Evolutionary conservation across 2,329 filamentous ascomycete genomes (phyloP).

Genomic region (Grosmannia clavigera): DNA sequence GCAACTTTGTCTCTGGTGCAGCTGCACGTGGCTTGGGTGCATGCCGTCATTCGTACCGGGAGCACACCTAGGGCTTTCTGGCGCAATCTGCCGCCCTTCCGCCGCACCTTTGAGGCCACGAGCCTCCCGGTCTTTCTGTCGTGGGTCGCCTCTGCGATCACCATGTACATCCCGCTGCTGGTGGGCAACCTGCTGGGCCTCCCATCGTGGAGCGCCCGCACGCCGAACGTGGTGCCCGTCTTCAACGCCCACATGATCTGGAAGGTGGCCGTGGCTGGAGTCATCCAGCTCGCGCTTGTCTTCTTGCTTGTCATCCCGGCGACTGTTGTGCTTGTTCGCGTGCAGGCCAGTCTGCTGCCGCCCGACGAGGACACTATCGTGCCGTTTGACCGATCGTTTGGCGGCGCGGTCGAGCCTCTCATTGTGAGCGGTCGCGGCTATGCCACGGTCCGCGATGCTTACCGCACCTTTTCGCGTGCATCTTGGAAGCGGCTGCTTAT

Average conservation of each 20-base stretch:
- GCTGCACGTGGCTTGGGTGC: constrained; percentile 68
- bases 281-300: constrained; percentile 36
- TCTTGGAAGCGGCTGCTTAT: constrained; percentile 63
- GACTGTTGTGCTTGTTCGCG: constrained; percentile 62
- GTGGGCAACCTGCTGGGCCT: constrained; percentile 36
- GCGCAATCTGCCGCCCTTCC: constrained; percentile 54
- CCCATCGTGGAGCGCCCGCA: constrained; percentile 23
- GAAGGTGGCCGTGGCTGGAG: constrained; percentile 34
- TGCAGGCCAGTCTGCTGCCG: constrained; percentile 77
- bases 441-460: constrained; percentile 61
- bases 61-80: constrained; percentile 52
- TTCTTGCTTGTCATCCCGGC: constrained; percentile 62
- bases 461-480: constrained; percentile 62
- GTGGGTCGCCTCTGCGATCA: constrained; percentile 43
- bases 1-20: constrained; percentile 52
- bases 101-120: constrained; percentile 53
- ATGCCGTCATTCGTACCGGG: constrained; percentile 62
- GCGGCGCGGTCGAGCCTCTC: constrained; percentile 61
- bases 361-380: constrained; percentile 75
- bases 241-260: constrained; percentile 26
- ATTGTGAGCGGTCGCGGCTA: constrained; percentile 62
- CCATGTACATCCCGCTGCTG: constrained; percentile 32
- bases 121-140: constrained; percentile 53
- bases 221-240: constrained; percentile 24
- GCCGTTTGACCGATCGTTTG: constrained; percentile 79